These are phyloP conservation scores for Saitozyma podzolica DNA, from an alignment of 768 basidiomycete genomes.

Conservation along the genomic window DNA sequence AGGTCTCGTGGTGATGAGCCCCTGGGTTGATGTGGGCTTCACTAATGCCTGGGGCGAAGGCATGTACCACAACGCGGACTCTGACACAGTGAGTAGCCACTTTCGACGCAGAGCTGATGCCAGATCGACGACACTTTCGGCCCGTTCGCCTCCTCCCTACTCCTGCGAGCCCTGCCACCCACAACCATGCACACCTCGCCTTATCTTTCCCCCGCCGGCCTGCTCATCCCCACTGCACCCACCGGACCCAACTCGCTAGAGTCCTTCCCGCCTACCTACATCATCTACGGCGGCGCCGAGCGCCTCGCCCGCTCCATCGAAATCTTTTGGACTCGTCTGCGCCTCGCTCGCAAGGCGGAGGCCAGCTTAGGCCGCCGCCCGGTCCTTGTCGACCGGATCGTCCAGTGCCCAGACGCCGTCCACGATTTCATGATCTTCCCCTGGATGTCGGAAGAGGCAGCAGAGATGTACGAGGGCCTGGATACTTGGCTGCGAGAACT, in stretches of 20 bases:
- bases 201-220: constrained; percentile 40
- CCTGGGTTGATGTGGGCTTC: constrained; percentile 80
- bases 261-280: constrained; percentile 34
- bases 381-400: constrained; percentile 14
- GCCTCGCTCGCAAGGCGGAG: constrained; percentile 11
- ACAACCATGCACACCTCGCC: constrained; percentile 31
- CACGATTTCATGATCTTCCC: constrained; percentile 48
- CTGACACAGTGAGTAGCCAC: constrained; percentile 30
- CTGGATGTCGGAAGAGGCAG: constrained; percentile 42
- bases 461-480: constrained; percentile 32
- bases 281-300: constrained; percentile 41
- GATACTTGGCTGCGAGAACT: constrained; percentile 38
- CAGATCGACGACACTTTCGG: constrained; percentile 46
- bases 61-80: constrained; percentile 25
- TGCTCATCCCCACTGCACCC: constrained; percentile 16
- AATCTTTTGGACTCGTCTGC: constrained; percentile 29
- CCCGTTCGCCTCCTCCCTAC: constrained; percentile 40
- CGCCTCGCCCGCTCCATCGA: constrained; percentile 33
- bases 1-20: constrained; percentile 82
- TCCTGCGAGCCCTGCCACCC: constrained; percentile 37
- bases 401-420: constrained; percentile 24
- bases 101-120: constrained; percentile 5
- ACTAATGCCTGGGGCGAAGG: constrained; percentile 40
- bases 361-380: background rate
- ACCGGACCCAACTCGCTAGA: constrained; percentile 21